Percentiles rank a stretch among this genome's conserved stretches.
Evolutionary conservation across 164 flowering plant genomes (phyloP).

Genomic region (Cinnamomum chago): DNA sequence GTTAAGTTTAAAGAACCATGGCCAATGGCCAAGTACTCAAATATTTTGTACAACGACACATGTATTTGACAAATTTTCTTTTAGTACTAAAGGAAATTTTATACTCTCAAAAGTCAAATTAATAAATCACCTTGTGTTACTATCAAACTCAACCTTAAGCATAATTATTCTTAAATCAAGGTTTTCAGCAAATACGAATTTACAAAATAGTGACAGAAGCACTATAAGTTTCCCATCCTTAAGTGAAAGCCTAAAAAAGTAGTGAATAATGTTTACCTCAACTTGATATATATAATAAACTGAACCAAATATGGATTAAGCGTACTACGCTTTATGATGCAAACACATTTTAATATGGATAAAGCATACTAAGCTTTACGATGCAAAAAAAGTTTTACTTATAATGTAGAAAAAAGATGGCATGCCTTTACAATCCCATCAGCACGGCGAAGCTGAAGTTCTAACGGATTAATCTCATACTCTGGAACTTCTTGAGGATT

Average conservation of each 20-base stretch:
- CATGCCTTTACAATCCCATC: constrained; percentile 86
- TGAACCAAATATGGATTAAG: not conserved
- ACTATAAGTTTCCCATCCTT: not conserved
- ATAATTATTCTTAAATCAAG: not conserved
- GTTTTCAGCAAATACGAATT: not conserved
- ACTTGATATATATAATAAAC: not conserved
- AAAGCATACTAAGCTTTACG: not conserved
- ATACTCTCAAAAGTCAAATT: not conserved
- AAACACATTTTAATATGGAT: not conserved
- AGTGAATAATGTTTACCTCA: not conserved
- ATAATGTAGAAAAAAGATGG: constrained; percentile 10
- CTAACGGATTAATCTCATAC: constrained; percentile 92
- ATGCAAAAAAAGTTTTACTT: not conserved
- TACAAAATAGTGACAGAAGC: not conserved
- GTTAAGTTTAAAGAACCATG: not conserved
- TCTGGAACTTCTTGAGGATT: constrained; percentile 96
- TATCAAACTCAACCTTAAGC: not conserved
- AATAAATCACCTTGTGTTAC: not conserved
- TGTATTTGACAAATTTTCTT: not conserved
- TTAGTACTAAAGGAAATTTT: not conserved
- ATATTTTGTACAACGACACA: not conserved
- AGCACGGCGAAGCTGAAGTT: constrained; percentile 78
- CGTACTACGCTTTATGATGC: not conserved
- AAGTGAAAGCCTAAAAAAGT: not conserved
- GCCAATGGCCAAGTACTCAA: not conserved